Base-by-base conservation (phyloP, 2,329 filamentous ascomycete genomes). In the Phoma sp. region DNA sequence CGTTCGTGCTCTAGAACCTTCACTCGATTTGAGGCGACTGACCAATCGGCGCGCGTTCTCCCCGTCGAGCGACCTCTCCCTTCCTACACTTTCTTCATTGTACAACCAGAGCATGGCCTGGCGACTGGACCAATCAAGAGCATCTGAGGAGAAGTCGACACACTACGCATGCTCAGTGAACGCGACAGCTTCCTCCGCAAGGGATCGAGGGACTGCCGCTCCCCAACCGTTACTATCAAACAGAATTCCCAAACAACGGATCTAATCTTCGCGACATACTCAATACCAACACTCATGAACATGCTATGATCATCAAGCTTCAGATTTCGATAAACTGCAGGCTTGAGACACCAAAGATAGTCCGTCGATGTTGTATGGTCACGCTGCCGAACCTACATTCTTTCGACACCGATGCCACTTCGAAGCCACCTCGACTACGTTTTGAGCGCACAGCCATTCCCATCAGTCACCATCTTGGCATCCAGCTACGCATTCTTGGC, bases 331-430 rank as follows among this genome's bases (percentile, higher is more conserved):
- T 23, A n/a, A 18, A 17, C 11, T n/a, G 5, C 20, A n/a, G 10
- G 15, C 21, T 14, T 17, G 21, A 10, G 10, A 18, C 14, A n/a
- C 34, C 5, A 5, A n/a, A 26, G 15, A 23, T 12, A 39, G 37
- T 25, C 32, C 29, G 20, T 25, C 34, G 26, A 38, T 21, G 10
- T 18, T 25, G 26, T 7, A 33, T 25, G 20, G 33, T 17, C n/a
- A 29, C n/a, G 25, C 10, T 33, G 11, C 26, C 45, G n/a, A 14
- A 11, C n/a, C 14, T 50, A 32, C 47, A 50, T 50, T 43, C 39
- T 43, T 48, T 25, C 2, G 4, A 2, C 14, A 26, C 20, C 36
- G 28, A 47, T 15, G 7, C 36, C 20, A 33, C 18, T 15, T 30
- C 14, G n/a, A 37, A 21, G 29, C 26, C 43, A 25, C 25, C 21